phyloP scores from a whole-genome alignment of 352 stramenopile species.

The Phytopythium boreale region DNA sequence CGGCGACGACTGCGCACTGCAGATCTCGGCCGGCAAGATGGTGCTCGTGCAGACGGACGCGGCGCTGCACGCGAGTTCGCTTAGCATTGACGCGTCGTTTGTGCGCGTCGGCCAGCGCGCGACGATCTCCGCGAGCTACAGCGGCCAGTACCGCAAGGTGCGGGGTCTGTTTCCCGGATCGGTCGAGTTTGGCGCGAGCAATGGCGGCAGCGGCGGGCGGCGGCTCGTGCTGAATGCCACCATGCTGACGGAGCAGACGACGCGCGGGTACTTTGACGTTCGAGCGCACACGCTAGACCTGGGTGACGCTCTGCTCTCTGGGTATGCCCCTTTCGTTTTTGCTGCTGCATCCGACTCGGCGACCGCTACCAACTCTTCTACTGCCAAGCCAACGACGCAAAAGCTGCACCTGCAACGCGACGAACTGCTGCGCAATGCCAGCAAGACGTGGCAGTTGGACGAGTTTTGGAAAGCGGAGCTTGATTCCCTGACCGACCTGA shows the following conservation, averaged over 20 bases:
- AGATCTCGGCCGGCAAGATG: conserved; percentile 53
- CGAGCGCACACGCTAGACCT: conserved; percentile 19
- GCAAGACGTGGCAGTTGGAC: conserved; percentile 48
- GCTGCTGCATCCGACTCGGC: neutral
- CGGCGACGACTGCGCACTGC: conserved; percentile 52
- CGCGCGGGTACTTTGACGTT: conserved; percentile 52
- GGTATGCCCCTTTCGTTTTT: neutral
- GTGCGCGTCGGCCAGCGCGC: conserved; percentile 50
- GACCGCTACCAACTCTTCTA: neutral
- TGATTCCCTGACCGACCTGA: conserved; percentile 20
- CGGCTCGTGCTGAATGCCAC: conserved; percentile 33
- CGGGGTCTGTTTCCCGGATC: conserved; percentile 36
- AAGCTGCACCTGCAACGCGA: conserved; percentile 7
- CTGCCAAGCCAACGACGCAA: neutral
- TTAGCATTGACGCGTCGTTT: conserved; percentile 59
- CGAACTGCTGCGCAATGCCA: conserved; percentile 35
- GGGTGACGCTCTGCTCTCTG: neutral
- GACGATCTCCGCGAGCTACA: conserved; percentile 33
- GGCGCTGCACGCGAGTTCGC: conserved; percentile 31
- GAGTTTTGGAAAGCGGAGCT: conserved; percentile 36
- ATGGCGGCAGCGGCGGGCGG: conserved; percentile 51
- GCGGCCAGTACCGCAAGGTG: conserved; percentile 19
- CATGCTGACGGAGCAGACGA: conserved; percentile 29
- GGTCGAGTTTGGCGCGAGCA: conserved; percentile 43
- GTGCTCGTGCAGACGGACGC: conserved; percentile 36